Evolutionary conservation across 306 rosid genomes (phyloP), one percentile per base, ranked within the genome.

Genomic region (Macrotyloma uniflorum): DNA sequence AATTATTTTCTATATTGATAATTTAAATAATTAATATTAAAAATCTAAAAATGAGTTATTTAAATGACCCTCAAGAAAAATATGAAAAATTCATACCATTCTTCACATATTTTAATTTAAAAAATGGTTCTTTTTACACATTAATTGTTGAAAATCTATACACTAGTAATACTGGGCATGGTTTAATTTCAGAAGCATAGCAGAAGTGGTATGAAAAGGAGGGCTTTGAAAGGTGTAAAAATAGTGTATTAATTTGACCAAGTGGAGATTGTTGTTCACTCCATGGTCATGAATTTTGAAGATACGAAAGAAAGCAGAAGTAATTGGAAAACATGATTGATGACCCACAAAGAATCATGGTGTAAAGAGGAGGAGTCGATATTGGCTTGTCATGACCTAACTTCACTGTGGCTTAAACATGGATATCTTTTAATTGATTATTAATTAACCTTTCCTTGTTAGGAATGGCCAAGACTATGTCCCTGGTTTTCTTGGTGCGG

Each of bases 331-430:
- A 71, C 71, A 45, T 54, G 28, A 66, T 54, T 66, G 63, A 76
- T 78, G 83, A 67, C 78, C 74, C 74, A 83, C 79, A 58, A 68
- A 75, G 82, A 81, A 74, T 40, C 33, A 51, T 61, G 8, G 55
- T 30, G 72, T 32, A 72, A n/a, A n/a, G n/a, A 70, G 2, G 20
- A 62, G 82, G 24, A 50, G 4, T 50, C 50, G 66, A 42, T 42
- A 54, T 11, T 62, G 64, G 47, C 23, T 83, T 66, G 35, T 79
- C 85, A 72, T 32, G 83, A 73, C 88, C 88, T 85, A 89, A 86
- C 69, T 89, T 86, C 76, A 81, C 79, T 84, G 91, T 87, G 70
- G 32, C 45, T n/a, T 64, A 16, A 24, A 6, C 35, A 22, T 26
- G 35, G 36, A 6, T 8, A 49, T 11, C 13, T 45, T 42, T 10